Evolutionary conservation across 2,329 filamentous ascomycete species (phyloP), one percentile per base, ranked within the genome.

Genomic region (Curvularia hawaiiensis): DNA sequence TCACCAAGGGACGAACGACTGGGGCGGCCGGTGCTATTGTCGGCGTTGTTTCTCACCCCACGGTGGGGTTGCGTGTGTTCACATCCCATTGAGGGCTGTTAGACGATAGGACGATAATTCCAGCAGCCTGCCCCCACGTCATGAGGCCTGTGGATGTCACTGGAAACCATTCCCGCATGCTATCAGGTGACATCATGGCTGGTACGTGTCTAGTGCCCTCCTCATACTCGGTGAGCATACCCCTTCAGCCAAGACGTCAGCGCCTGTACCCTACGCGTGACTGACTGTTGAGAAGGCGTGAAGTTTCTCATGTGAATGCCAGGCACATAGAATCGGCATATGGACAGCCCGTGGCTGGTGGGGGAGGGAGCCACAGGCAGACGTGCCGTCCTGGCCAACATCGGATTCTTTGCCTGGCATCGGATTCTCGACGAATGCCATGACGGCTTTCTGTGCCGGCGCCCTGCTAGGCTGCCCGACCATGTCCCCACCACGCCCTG

Each of bases 391-490:
- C 44, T 30, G 26, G 41, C 12, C 51, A 49, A 54, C 47, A 58
- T 58, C 51, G 56, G 20, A 58, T 58, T 58, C 51, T 58, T 46
- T 33, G 54, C 46, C n/a, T 40, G 47, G 50, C 51, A 60, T 60
- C 44, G 58, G 39, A 52, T 60, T 60, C 50, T 60, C 6, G 12
- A 28, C 10, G 44, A 60, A 60, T 60, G 50, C 58, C 54, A 60
- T 60, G 40, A 49, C 41, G 54, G 50, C 38, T 31, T 33, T 33
- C 30, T 26, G 12, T 51, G 47, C 56, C 47, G 41, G 52, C 35
- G 40, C 18, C 45, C n/a, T 41, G 39, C 45, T 31, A 24, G 18
- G 28, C 41, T 48, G 47, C 40, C 44, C 54, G 41, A 55, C 24
- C 39, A 35, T 46, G 43, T 9, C 30, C 45, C 48, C 18, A 46